Percentiles rank a stretch among this genome's conserved stretches.
Evolutionary conservation across 2,329 filamentous ascomycete species (phyloP).

Genomic region (Penicillium sp.): DNA sequence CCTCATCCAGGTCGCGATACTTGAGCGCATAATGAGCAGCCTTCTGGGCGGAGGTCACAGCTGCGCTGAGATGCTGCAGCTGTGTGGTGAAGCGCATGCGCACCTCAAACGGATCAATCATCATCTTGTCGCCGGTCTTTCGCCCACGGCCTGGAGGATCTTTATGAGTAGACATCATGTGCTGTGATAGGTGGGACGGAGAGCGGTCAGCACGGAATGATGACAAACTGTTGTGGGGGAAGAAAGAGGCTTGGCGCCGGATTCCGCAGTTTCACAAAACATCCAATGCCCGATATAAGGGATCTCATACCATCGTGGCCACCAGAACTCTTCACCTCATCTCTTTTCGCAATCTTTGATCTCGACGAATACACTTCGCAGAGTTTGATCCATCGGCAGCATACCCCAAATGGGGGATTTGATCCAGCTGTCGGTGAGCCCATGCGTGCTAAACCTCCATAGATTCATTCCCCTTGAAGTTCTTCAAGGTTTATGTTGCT

Average conservation of each 20-base stretch:
- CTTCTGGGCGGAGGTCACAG: conserved; percentile 84
- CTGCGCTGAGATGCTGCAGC: conserved; percentile 87
- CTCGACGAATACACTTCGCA: too few species aligned
- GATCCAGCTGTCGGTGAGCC: too few species aligned
- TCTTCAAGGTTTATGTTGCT: too few species aligned
- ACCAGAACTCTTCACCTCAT: too few species aligned
- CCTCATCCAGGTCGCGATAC: conserved; percentile 92
- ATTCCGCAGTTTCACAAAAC: too few species aligned
- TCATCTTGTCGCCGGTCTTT: conserved; percentile 40
- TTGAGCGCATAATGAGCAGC: conserved; percentile 93
- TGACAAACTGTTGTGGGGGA: conserved; percentile 1
- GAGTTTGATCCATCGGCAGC: too few species aligned
- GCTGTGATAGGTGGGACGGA: background rate
- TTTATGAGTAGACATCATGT: background rate
- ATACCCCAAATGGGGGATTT: too few species aligned
- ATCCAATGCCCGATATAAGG: too few species aligned
- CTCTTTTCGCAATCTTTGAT: too few species aligned
- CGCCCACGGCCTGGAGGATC: background rate
- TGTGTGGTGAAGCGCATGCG: conserved; percentile 94
- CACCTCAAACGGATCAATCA: conserved; percentile 93
- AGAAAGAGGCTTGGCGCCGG: background rate
- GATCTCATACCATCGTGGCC: too few species aligned
- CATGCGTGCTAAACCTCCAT: too few species aligned
- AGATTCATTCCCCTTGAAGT: too few species aligned
- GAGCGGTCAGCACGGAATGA: background rate